Base-by-base conservation (phyloP, 139 green algal species). In the Monoraphidium neglectum region DNA sequence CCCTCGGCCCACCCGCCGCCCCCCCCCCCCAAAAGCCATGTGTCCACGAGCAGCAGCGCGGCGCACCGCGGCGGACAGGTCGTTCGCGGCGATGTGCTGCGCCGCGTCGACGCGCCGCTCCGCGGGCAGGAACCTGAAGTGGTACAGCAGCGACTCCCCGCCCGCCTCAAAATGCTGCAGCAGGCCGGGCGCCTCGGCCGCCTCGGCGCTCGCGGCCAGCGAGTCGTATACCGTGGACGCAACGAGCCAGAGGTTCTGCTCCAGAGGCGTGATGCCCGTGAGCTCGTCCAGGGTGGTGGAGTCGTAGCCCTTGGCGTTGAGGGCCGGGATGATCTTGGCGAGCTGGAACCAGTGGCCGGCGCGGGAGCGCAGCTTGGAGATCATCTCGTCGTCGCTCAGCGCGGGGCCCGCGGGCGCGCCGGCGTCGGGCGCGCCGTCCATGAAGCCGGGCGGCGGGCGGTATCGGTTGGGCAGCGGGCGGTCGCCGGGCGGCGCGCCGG, bases 401-500 rank as follows among this genome's bases (percentile, higher is more conserved):
- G 36, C 18, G 8, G 24, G 37, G 0, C 60, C 8, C 18, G 51
- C 65, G 37, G 64, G 36, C n/a, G 43, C 43, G 59, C 75, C 75
- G 53, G 59, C 49, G n/a, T 36, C 38, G n/a, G 6, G 35, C 2
- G 72, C 75, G 62, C 78, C 77, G 33, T 94, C 84, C 90, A 96
- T 94, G 82, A 96, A 96, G 30, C 91, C 91, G 2, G 91, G 81
- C 1, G 90, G 91, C 4, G 91, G 91, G 1, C 90, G 73, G 77
- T 89, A 94, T 54, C 84, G 79, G 62, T 85, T 76, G 4, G 64
- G 65, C 2, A 61, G 73, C 0, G 80, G 75, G 8, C 62, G 68
- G 2, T 54, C 74, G 24, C 51, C 54, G 56, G 56, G 56, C 26
- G 56, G 26, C 26, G 24, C 56, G 35, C 49, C 46, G 24, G 76